Conservation (phyloP, 441 rosid genomes). For the Theobroma grandiflorum region DNA sequence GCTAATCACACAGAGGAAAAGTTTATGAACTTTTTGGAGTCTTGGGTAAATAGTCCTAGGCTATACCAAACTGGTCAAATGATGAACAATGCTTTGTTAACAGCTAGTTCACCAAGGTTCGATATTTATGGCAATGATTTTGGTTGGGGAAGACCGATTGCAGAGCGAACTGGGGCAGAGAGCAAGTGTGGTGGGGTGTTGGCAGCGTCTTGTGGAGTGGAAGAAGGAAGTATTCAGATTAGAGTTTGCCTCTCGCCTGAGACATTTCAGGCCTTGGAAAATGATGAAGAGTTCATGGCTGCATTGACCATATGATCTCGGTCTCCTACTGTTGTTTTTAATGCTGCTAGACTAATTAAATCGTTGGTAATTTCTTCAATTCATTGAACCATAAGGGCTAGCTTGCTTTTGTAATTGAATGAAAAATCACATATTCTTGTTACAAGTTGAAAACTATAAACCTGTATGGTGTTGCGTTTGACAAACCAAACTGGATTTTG, state of each 20-base stretch:
- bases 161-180: conserved; percentile 10
- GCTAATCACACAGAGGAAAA: conserved; percentile 13
- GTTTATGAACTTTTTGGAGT: neutral
- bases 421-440: too few species aligned
- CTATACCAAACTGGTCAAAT: neutral
- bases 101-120: conserved; percentile 1
- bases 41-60: neutral
- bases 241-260: conserved; percentile 30
- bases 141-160: conserved; percentile 55
- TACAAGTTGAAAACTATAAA: too few species aligned
- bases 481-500: too few species aligned
- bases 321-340: neutral
- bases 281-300: conserved; percentile 11
- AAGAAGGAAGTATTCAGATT: conserved; percentile 50
- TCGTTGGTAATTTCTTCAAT: too few species aligned
- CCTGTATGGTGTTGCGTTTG: too few species aligned
- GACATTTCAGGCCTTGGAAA: conserved; percentile 18
- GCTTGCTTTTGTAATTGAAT: too few species aligned
- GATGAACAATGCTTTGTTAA: neutral
- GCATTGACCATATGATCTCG: neutral
- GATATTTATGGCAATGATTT: conserved; percentile 49
- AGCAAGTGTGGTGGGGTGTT: conserved; percentile 34
- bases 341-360: too few species aligned
- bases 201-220: conserved; percentile 22
- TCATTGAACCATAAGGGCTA: too few species aligned